These are phyloP conservation scores for Aaosphaeria pasadenensis DNA, from an alignment of 2,329 filamentous ascomycete genomes.

Conservation along the genomic window DNA sequence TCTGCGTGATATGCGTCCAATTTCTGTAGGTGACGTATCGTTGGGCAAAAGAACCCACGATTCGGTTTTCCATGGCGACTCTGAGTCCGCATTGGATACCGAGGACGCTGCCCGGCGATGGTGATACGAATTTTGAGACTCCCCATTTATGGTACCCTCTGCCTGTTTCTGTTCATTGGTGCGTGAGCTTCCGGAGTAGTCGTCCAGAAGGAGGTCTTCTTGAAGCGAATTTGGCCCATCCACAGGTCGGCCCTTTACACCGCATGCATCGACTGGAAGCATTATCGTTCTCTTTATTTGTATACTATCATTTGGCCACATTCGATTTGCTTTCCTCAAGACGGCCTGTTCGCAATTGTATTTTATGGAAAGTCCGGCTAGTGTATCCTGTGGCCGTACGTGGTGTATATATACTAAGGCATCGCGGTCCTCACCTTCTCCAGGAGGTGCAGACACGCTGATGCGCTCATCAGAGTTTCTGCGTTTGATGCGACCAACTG, in stretches of 20 bases:
- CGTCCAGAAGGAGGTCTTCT: slow-evolving; percentile 38
- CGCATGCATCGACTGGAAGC: slow-evolving; percentile 86
- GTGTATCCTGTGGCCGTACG: slow-evolving; percentile 77
- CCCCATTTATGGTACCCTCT: slow-evolving; percentile 28
- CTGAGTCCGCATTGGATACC: slow-evolving; percentile 49
- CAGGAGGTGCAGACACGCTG: slow-evolving; percentile 47
- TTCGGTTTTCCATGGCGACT: slow-evolving; percentile 78
- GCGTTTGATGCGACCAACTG: slow-evolving; percentile 56
- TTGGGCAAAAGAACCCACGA: slow-evolving; percentile 83
- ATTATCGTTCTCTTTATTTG: slow-evolving; percentile 78
- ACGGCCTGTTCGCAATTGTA: slow-evolving; percentile 83
- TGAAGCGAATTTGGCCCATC: slow-evolving; percentile 31
- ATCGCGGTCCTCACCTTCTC: slow-evolving; percentile 64
- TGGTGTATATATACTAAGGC: slow-evolving; percentile 88
- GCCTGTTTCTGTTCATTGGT: slow-evolving; percentile 3
- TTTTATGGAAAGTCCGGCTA: slow-evolving; percentile 85
- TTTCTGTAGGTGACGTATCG: slow-evolving; percentile 70
- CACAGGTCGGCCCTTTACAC: slow-evolving; percentile 68
- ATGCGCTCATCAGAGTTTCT: slow-evolving; percentile 64
- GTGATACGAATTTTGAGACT: slow-evolving; percentile 6
- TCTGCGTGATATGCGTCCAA: slow-evolving; percentile 77
- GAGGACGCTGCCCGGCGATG: slow-evolving; percentile 24
- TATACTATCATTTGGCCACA: slow-evolving; percentile 92
- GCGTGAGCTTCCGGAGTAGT: slow-evolving; percentile 16
- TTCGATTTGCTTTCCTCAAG: slow-evolving; percentile 82